Evolutionary conservation across 2,329 filamentous ascomycete genomes (phyloP).

Genomic region (Fusarium sororula): DNA sequence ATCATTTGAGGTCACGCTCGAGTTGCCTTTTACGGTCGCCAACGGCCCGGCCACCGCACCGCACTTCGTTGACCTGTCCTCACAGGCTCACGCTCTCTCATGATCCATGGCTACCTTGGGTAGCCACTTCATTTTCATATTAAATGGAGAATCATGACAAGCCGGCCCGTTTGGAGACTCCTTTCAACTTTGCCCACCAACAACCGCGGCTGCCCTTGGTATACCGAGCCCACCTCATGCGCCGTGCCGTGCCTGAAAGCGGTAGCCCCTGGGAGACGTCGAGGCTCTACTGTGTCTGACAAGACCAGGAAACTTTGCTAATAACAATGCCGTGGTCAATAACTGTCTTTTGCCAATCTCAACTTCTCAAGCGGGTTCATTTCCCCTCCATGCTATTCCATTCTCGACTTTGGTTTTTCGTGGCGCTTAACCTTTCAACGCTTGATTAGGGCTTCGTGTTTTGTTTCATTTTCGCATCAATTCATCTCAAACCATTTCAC

Average conservation of each 20-base stretch:
- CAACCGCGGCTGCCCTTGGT: slow-evolving; percentile 36
- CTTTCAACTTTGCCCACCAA: slow-evolving; percentile 12
- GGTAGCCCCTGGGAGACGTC: neutral
- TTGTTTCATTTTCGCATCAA: slow-evolving; percentile 11
- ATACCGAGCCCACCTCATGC: slow-evolving; percentile 30
- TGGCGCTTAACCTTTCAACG: slow-evolving; percentile 6
- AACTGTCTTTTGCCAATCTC: slow-evolving; percentile 20
- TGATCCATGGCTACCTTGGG: neutral
- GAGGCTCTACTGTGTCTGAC: neutral
- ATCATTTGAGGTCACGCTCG: slow-evolving; percentile 13
- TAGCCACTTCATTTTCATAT: slow-evolving; percentile 1
- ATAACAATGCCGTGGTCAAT: slow-evolving; percentile 15
- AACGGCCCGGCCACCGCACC: slow-evolving; percentile 5
- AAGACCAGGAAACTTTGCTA: neutral
- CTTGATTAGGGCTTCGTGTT: slow-evolving; percentile 11
- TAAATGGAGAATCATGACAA: slow-evolving; percentile 29
- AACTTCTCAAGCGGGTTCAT: slow-evolving; percentile 15
- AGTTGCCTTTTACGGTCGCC: slow-evolving; percentile 27
- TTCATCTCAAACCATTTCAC: neutral
- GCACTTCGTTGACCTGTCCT: neutral
- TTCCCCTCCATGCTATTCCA: slow-evolving; percentile 15
- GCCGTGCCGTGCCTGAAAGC: neutral
- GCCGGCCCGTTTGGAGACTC: slow-evolving; percentile 29
- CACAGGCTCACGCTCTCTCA: neutral
- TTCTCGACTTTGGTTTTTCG: slow-evolving; percentile 1